Conservation (phyloP, 805 yeast species). For the Saccharomycopsis malanga region DNA sequence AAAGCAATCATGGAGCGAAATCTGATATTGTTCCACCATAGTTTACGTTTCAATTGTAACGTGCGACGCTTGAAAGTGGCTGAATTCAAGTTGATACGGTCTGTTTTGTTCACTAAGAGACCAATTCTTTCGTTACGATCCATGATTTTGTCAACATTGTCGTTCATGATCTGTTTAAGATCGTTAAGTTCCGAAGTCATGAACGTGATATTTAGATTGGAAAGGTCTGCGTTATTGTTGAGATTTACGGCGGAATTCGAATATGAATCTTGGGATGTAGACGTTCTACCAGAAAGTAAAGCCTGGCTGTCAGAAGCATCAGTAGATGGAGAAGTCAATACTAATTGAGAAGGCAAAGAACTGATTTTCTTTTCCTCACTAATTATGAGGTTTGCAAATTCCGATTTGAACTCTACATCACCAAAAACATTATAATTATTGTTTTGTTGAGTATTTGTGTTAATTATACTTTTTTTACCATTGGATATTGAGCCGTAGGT, state of each 20-base stretch:
- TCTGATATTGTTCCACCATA: conserved; percentile 54
- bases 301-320: not conserved
- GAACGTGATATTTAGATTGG: conserved; percentile 13
- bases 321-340: conserved; percentile 15
- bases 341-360: conserved; percentile 7
- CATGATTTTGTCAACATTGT: conserved; percentile 60
- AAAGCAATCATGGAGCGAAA: conserved; percentile 25
- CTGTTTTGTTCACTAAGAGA: conserved; percentile 64
- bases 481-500: not conserved
- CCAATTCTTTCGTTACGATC: conserved; percentile 65
- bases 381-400: conserved; percentile 8
- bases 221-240: conserved; percentile 3
- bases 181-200: conserved; percentile 46
- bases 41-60: conserved; percentile 44
- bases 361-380: conserved; percentile 13
- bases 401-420: conserved; percentile 11
- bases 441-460: not conserved
- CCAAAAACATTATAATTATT: conserved; percentile 2
- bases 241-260: not conserved
- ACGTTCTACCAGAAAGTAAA: not conserved
- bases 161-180: conserved; percentile 62
- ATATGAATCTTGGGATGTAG: conserved; percentile 30
- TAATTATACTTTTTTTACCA: not conserved
- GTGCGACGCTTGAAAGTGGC: conserved; percentile 59
- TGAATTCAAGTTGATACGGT: conserved; percentile 53